Conservation (phyloP, 2,329 filamentous ascomycete species). For the Fusarium sp. region DNA sequence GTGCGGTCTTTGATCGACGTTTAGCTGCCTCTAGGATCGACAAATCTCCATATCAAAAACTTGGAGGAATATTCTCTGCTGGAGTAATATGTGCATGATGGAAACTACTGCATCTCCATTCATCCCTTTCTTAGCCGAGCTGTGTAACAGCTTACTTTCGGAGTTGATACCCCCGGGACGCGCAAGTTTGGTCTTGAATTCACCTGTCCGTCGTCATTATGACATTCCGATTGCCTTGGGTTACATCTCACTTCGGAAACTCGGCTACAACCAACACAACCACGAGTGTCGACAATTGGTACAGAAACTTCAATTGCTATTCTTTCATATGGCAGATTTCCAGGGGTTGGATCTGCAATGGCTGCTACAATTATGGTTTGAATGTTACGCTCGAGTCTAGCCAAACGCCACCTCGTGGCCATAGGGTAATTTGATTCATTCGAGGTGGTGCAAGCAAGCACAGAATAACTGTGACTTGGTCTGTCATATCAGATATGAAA, state of each 20-base stretch:
- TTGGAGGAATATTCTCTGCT: slow-evolving; percentile 10
- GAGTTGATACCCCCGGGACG: neutral
- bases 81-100: neutral
- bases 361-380: neutral
- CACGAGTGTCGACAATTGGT: slow-evolving; percentile 5
- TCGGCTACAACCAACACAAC: slow-evolving; percentile 12
- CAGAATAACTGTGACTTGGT: neutral
- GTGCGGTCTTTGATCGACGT: slow-evolving; percentile 37
- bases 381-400: neutral
- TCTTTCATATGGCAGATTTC: neutral
- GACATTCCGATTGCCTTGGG: slow-evolving; percentile 33
- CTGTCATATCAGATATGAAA: neutral
- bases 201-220: slow-evolving; percentile 31
- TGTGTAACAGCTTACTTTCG: slow-evolving; percentile 6
- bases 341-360: slow-evolving; percentile 13
- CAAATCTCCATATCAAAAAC: slow-evolving; percentile 16
- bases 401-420: neutral
- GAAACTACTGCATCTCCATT: neutral
- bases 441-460: neutral
- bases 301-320: neutral
- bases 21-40: slow-evolving; percentile 33
- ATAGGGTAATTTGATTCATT: slow-evolving; percentile 12
- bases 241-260: slow-evolving; percentile 8
- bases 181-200: slow-evolving; percentile 4
- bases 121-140: slow-evolving; percentile 7